Evolutionary conservation across 2,329 filamentous ascomycete species (phyloP).

Genomic region (Paecilomyces variotii): DNA sequence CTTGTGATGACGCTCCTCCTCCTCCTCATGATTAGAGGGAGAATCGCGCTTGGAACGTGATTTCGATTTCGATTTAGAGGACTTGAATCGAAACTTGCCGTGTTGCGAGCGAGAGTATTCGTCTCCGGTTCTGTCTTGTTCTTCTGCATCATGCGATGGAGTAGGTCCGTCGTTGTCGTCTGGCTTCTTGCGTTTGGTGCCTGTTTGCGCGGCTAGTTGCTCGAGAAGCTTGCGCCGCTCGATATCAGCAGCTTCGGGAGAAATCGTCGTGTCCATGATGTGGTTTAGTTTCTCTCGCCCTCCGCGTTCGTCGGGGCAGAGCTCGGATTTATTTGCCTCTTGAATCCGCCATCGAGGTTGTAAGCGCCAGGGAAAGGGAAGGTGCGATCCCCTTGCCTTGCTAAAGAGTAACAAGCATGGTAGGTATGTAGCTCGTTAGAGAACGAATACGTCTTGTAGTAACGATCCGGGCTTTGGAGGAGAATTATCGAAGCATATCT

Average conservation of each 20-base stretch:
- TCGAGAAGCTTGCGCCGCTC: not conserved
- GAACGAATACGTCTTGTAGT: too few species aligned
- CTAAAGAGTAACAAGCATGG: not conserved
- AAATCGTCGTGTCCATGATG: not conserved
- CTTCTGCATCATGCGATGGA: not conserved
- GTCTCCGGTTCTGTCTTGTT: slow-evolving; percentile 5
- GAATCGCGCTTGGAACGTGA: not conserved
- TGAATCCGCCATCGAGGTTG: not conserved
- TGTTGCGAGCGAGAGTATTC: slow-evolving; percentile 10
- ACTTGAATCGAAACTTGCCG: slow-evolving; percentile 29
- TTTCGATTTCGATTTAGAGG: slow-evolving; percentile 8
- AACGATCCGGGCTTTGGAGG: too few species aligned
- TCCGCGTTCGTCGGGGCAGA: too few species aligned
- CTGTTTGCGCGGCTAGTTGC: not conserved
- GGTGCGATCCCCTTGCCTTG: not conserved
- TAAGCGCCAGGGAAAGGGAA: not conserved
- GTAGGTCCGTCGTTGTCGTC: not conserved
- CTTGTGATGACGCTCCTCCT: not conserved
- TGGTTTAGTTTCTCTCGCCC: too few species aligned
- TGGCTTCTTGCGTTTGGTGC: not conserved
- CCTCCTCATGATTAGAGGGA: not conserved
- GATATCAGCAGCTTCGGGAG: not conserved
- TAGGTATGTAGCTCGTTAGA: not conserved
- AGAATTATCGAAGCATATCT: too few species aligned
- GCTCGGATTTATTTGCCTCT: not conserved